phyloP scores from a whole-genome alignment of 176 grass and related monocot genomes.

The Triticum dicoccoides region DNA sequence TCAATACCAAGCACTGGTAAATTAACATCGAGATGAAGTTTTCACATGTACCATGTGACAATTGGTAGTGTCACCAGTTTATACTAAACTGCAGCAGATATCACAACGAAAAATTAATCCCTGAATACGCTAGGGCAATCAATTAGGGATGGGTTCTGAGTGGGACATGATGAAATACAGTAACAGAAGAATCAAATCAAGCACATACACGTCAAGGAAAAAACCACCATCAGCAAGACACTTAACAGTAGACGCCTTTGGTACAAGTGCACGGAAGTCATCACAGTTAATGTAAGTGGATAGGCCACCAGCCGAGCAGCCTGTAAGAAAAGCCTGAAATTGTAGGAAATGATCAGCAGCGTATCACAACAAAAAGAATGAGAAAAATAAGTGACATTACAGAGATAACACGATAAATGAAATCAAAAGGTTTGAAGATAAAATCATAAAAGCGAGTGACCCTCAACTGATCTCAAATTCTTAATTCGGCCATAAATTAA shows the following conservation, averaged over 20 bases:
- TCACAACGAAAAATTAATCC: neutral
- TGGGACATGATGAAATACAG: neutral
- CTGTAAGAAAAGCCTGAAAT: slow-evolving; percentile 69
- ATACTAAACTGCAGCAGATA: neutral
- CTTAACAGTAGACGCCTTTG: slow-evolving; percentile 55
- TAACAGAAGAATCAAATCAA: neutral
- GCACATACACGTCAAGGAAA: slow-evolving; percentile 70
- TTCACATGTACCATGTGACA: neutral
- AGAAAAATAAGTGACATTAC: neutral
- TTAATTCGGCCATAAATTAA: no score
- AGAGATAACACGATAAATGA: neutral
- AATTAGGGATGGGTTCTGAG: no score
- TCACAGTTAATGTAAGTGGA: slow-evolving; percentile 80
- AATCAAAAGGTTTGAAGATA: neutral
- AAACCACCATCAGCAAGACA: slow-evolving; percentile 82
- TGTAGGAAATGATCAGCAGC: neutral
- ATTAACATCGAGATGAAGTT: neutral
- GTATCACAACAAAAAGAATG: neutral
- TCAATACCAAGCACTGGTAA: slow-evolving; percentile 3
- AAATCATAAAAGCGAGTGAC: neutral
- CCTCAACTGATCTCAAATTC: no score
- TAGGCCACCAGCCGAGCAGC: slow-evolving; percentile 78
- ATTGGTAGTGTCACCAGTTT: neutral
- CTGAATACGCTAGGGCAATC: neutral
- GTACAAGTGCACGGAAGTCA: slow-evolving; percentile 64